Evolutionary conservation across 495 filamentous ascomycete genomes (phyloP), one percentile per base, ranked within the genome.

Genomic region (Tuber umbilicatum): DNA sequence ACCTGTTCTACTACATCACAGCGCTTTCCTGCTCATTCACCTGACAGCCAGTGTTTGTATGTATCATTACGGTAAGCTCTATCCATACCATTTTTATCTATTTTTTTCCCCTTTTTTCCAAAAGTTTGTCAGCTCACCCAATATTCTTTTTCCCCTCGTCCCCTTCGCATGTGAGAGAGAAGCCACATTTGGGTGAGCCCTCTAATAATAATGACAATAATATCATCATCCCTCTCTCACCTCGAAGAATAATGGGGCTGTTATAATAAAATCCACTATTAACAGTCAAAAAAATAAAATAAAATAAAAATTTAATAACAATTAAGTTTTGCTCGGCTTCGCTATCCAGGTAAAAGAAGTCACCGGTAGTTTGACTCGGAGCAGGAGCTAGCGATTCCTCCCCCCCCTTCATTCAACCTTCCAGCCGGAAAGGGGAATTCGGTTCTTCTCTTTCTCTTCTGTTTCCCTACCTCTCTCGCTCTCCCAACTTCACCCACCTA

Each of bases 401-500:
- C 14, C 55, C 14, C 27, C 27, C 55, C 50, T 31, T 31, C 50
- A 60, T 64, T 64, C 55, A 64, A 60, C 50, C 50, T 31, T n/a
- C 55, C 27, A 35, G 14, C 55, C 55, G 14, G 55, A 64, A 43
- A 38, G 69, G 39, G 69, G 72, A 16, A 69, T 69, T 69, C 55
- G 75, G 55, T 73, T 71, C 75, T 74, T 55, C 74, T 79, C 72
- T 69, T 69, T 69, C 72, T 72, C 60, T 64, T 70, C 74, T 73
- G 70, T 60, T 14, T 60, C 23, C n/a, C 27, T 69, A 60, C 69
- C 70, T 69, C 50, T 27, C 50, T 60, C 73, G 10, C 39, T 38
- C 47, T 73, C 74, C 39, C 41, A n/a, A n/a, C 72, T 50, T 70
- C 71, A 38, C 43, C 39, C 74, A 39, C 40, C 41, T 42, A n/a